Evolutionary conservation across 2,329 filamentous ascomycete genomes (phyloP), one percentile per base, ranked within the genome.

Genomic region (Lasiodiplodia gonubiensis): DNA sequence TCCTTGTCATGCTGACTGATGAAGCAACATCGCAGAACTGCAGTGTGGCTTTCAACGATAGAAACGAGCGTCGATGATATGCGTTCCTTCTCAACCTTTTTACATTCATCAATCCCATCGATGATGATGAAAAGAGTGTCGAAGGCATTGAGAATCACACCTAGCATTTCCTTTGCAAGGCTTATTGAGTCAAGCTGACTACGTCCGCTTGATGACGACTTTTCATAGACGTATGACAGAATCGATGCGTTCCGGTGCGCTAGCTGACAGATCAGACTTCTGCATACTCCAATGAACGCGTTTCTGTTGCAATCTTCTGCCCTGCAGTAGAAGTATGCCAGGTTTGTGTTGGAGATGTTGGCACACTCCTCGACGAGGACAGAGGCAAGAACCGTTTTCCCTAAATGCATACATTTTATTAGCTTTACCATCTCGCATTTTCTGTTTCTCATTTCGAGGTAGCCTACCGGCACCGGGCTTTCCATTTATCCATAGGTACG

Each of bases 21-120:
- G 25, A 81, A 71, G 66, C 35, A 77, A 68, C n/a, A 80, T 66
- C 12, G 77, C 0, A 33, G 7, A 2, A 33, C 7, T 33, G 7
- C 8, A 10, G 8, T 33, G 30, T 33, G 1, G 1, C 8, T 33
- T 33, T 33, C 30, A 33, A 10, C 30, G 1, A 33, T 33, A 2
- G 30, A 33, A 33, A 33, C 10, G 30, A 33, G 30, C 8, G 30
- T 10, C 30, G 8, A 10, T 0, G 71, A 37, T 74, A 37, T 46
- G 71, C 70, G 27, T 71, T 73, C 11, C 74, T 68, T n/a, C 0
- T 82, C 75, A 0, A 55, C 27, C 5, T 57, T 21, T 0, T 75
- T 68, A 59, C 79, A 81, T 67, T 83, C 81, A 61, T 84, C 81
- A 16, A 84, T 68, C 0, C 82, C 82, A 68, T 84, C 82, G 16